These are phyloP conservation scores for Graphilbum fragrans DNA, from an alignment of 2,329 filamentous ascomycete genomes.

Conservation along the genomic window DNA sequence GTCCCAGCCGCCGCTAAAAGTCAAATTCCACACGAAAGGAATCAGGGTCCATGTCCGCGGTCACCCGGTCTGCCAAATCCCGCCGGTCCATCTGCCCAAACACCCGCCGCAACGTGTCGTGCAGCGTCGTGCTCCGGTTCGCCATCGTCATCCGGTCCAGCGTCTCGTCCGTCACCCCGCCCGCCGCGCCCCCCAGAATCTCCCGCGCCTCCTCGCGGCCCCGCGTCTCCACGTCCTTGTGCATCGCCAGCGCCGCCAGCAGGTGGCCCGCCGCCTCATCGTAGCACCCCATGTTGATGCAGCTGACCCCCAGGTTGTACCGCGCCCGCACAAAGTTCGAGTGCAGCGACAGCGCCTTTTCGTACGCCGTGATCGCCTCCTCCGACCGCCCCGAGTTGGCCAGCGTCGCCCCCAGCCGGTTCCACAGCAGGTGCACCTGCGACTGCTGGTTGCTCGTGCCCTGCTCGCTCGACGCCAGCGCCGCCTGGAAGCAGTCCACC, in stretches of 20 bases:
- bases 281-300: slow-evolving; percentile 95
- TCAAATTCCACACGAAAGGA: slow-evolving; percentile 84
- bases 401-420: slow-evolving; percentile 86
- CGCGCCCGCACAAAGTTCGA: slow-evolving; percentile 95
- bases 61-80: slow-evolving; percentile 79
- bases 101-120: slow-evolving; percentile 87
- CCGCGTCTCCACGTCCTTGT: slow-evolving; percentile 81
- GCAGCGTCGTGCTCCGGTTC: slow-evolving; percentile 93
- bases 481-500: slow-evolving; percentile 93
- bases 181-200: slow-evolving; percentile 52
- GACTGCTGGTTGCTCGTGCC: slow-evolving; percentile 74
- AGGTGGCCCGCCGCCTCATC: slow-evolving; percentile 88
- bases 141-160: slow-evolving; percentile 83
- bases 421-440: slow-evolving; percentile 92
- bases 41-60: slow-evolving; percentile 82
- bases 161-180: slow-evolving; percentile 48
- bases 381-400: slow-evolving; percentile 89
- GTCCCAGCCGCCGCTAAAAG: slow-evolving; percentile 35
- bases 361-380: slow-evolving; percentile 94
- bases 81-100: slow-evolving; percentile 90
- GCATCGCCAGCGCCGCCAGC: slow-evolving; percentile 85
- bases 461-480: slow-evolving; percentile 72
- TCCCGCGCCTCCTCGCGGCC: slow-evolving; percentile 75
- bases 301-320: slow-evolving; percentile 92
- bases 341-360: slow-evolving; percentile 76